phyloP scores from a whole-genome alignment of 1,139 yeast genomes.

The Hansenula anomala region DNA sequence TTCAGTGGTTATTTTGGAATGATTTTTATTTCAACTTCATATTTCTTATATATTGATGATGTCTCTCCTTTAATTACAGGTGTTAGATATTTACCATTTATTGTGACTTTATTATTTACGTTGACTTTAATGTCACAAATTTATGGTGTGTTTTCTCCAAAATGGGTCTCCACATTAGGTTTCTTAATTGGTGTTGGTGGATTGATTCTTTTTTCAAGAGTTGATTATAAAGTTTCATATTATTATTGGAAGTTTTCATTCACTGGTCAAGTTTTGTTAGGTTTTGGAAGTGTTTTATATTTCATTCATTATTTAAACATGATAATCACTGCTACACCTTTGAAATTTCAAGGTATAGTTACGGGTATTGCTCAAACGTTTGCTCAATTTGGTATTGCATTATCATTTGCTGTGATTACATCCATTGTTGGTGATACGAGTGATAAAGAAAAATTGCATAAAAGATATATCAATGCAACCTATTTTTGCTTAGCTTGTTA shows the following conservation, averaged over 20 bases:
- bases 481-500: constrained; percentile 2
- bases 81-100: constrained; percentile 19
- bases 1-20: constrained; percentile 10
- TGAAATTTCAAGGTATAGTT: constrained; percentile 25
- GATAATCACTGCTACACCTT: constrained; percentile 25
- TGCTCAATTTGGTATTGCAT: constrained; percentile 24
- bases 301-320: constrained; percentile 10
- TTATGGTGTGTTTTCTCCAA: constrained; percentile 11
- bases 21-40: constrained; percentile 9
- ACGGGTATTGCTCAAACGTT: constrained; percentile 25
- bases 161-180: constrained; percentile 15
- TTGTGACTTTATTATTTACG: neutral
- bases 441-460: neutral
- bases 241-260: constrained; percentile 26
- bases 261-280: constrained; percentile 12
- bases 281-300: constrained; percentile 17
- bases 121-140: constrained; percentile 10
- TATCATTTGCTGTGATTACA: constrained; percentile 23
- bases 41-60: constrained; percentile 10
- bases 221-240: constrained; percentile 10
- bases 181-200: constrained; percentile 13
- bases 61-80: constrained; percentile 23
- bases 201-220: constrained; percentile 18
- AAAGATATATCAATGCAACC: neutral
- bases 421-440: constrained; percentile 20